A percentile compares a stretch with the other conserved stretches of the same genome.
Conservation (phyloP, 768 basidiomycete genomes). For the Naganishia vishniacii region DNA sequence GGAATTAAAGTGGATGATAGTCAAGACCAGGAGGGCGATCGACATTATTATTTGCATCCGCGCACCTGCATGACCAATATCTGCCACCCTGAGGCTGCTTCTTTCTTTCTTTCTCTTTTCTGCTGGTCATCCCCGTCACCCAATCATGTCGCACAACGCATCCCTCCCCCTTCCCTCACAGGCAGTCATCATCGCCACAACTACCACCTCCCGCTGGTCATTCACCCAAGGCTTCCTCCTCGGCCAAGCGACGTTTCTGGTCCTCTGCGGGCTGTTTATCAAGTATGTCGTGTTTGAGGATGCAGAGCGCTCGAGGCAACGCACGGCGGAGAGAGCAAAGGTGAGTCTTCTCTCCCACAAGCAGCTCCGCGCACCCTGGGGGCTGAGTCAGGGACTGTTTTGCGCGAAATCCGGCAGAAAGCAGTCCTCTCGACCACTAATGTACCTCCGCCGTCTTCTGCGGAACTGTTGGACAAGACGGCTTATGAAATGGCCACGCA, state of each 20-base stretch:
- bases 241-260: constrained; percentile 81
- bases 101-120: no score
- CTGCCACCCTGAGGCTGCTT: background rate
- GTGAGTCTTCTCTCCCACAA: constrained; percentile 26
- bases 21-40: no score
- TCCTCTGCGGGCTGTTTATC: constrained; percentile 71
- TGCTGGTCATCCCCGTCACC: no score
- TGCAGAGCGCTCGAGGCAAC: constrained; percentile 36
- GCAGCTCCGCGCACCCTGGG: no score
- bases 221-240: constrained; percentile 93
- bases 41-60: constrained; percentile 1
- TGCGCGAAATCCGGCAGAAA: background rate
- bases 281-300: constrained; percentile 93
- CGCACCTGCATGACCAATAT: constrained; percentile 3
- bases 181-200: constrained; percentile 18
- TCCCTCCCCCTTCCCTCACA: no score
- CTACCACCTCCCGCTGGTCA: constrained; percentile 50
- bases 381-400: background rate
- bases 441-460: constrained; percentile 37
- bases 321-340: constrained; percentile 36
- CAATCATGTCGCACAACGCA: constrained; percentile 6
- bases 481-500: constrained; percentile 50
- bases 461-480: constrained; percentile 47
- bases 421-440: constrained; percentile 38
- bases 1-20: no score